Conservation (phyloP, 257 asterid genomes). For the Mitragyna speciosa region DNA sequence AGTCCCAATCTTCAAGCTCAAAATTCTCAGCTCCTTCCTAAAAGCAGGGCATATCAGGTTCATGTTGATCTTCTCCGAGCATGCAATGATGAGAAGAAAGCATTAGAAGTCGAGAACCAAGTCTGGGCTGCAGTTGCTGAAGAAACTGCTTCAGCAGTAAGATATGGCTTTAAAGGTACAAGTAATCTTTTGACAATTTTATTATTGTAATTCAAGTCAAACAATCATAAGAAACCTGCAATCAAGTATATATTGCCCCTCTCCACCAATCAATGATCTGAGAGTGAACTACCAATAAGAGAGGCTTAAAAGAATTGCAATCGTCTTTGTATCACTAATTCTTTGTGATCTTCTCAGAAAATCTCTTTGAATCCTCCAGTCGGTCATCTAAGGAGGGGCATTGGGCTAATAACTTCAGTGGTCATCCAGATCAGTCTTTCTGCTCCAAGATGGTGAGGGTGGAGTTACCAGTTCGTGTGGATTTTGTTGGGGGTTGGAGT, state of each 20-base stretch:
- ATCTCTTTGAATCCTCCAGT: conserved; percentile 39
- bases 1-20: conserved; percentile 60
- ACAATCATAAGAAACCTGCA: background rate
- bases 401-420: conserved; percentile 35
- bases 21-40: conserved; percentile 84
- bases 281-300: background rate
- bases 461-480: conserved; percentile 93
- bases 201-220: background rate
- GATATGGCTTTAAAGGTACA: conserved; percentile 79
- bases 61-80: conserved; percentile 80
- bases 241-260: background rate
- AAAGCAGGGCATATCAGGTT: conserved; percentile 86
- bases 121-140: conserved; percentile 88
- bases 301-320: background rate
- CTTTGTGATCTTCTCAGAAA: conserved; percentile 33
- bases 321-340: conserved; percentile 9
- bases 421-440: conserved; percentile 43
- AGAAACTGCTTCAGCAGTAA: conserved; percentile 94
- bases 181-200: background rate
- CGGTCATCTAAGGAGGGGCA: conserved; percentile 25
- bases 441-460: conserved; percentile 61
- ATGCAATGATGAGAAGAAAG: conserved; percentile 58
- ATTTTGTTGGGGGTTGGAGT: conserved; percentile 98
- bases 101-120: conserved; percentile 59
- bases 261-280: background rate